Evolutionary conservation across 129 eudicot species (phyloP).

Genomic region (Rutidosis leptorrhynchoides): DNA sequence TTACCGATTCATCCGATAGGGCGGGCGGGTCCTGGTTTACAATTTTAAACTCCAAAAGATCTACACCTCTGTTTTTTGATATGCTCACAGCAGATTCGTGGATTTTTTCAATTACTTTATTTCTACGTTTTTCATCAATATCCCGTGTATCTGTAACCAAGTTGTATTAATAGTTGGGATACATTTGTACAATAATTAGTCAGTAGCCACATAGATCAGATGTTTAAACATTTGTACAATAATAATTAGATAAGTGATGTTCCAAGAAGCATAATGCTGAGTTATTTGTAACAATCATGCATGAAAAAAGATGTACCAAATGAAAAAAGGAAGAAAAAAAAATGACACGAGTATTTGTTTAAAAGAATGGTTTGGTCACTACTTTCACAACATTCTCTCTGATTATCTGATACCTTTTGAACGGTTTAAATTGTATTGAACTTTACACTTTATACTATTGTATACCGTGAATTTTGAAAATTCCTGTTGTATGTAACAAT

Average conservation of each 20-base stretch:
- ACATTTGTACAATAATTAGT: background rate
- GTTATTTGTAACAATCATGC: background rate
- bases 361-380: background rate
- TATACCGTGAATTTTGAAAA: too few species aligned
- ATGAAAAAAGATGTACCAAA: background rate
- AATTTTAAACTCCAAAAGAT: conserved; percentile 62
- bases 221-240: background rate
- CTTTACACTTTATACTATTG: too few species aligned
- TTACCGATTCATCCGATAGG: conserved; percentile 57
- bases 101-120: conserved; percentile 63
- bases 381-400: too few species aligned
- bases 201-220: background rate
- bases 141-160: conserved; percentile 59
- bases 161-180: background rate
- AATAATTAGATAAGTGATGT: background rate
- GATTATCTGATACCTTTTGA: too few species aligned
- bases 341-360: background rate
- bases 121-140: conserved; percentile 72
- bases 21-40: conserved; percentile 98
- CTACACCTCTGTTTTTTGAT: conserved; percentile 65
- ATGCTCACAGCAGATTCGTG: conserved; percentile 61
- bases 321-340: background rate
- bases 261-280: background rate
- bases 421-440: too few species aligned
- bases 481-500: too few species aligned